These are phyloP conservation scores for Vittaforma corneae DNA, from an alignment of 371 early-diverging fungal species.

Conservation along the genomic window DNA sequence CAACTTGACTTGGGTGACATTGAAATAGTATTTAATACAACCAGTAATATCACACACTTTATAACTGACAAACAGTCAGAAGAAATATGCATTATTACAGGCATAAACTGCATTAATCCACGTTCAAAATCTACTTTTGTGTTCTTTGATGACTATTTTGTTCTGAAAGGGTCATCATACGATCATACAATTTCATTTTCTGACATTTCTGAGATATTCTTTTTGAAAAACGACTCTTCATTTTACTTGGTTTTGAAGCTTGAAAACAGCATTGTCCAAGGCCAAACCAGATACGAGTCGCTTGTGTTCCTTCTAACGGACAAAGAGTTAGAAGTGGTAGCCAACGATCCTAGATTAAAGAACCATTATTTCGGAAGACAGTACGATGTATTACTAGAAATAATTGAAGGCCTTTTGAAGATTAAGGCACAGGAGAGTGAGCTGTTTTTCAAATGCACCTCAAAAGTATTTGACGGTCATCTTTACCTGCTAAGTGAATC, in stretches of 20 bases:
- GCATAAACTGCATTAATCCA: conserved; percentile 45
- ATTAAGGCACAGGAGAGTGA: conserved; percentile 67
- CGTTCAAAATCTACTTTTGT: conserved; percentile 54
- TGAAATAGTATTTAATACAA: conserved; percentile 43
- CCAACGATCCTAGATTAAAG: conserved; percentile 65
- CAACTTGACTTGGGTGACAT: conserved; percentile 40
- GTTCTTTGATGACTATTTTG: conserved; percentile 48
- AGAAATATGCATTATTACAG: conserved; percentile 51
- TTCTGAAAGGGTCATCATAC: conserved; percentile 55
- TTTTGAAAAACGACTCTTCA: conserved; percentile 48
- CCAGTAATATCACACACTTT: conserved; percentile 32
- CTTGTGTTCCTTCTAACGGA: conserved; percentile 82
- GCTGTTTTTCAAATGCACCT: conserved; percentile 71
- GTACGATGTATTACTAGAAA: conserved; percentile 71
- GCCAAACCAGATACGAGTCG: conserved; percentile 90
- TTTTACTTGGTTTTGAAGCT: conserved; percentile 71
- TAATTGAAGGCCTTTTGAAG: conserved; percentile 74
- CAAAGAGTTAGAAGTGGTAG: conserved; percentile 68
- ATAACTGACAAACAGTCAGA: conserved; percentile 22
- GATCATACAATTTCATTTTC: conserved; percentile 56
- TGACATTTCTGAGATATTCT: conserved; percentile 39
- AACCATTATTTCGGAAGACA: conserved; percentile 74
- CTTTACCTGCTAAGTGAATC: conserved; percentile 81
- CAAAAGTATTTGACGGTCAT: conserved; percentile 90
- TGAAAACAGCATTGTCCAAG: conserved; percentile 89